A percentile compares a stretch with the other conserved stretches of the same genome.
phyloP scores from a whole-genome alignment of 1,139 yeast genomes.

The Lodderomyces beijingensis region DNA sequence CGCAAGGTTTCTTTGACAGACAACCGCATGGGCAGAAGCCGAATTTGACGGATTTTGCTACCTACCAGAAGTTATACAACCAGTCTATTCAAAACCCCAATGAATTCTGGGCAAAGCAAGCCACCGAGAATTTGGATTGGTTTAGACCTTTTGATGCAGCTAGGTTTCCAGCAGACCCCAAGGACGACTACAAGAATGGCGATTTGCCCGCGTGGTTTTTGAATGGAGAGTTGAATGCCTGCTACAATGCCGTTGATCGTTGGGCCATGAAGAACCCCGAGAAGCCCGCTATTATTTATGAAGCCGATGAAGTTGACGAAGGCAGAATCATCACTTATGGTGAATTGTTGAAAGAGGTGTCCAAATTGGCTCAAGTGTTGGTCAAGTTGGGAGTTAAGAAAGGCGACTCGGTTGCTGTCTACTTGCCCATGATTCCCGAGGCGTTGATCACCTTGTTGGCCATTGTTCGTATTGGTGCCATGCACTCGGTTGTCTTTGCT shows the following conservation, averaged over 20 bases:
- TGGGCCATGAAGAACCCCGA: constrained; percentile 70
- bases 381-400: constrained; percentile 64
- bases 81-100: constrained; percentile 67
- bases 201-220: constrained; percentile 76
- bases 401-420: constrained; percentile 83
- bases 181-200: constrained; percentile 55
- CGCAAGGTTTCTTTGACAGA: constrained; percentile 53
- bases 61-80: constrained; percentile 56
- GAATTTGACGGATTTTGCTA: constrained; percentile 46
- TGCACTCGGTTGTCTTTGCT: constrained; percentile 82
- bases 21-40: constrained; percentile 39
- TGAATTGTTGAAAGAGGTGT: constrained; percentile 65
- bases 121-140: constrained; percentile 59
- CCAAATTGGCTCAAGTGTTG: constrained; percentile 66
- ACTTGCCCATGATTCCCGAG: constrained; percentile 84
- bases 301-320: constrained; percentile 70
- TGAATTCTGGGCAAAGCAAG: constrained; percentile 61
- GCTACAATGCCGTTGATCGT: constrained; percentile 75
- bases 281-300: constrained; percentile 74
- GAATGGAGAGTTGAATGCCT: constrained; percentile 73
- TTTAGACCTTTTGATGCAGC: constrained; percentile 55
- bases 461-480: constrained; percentile 72
- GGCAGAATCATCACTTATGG: constrained; percentile 66
- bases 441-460: constrained; percentile 72
- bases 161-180: constrained; percentile 48